Evolutionary conservation across 257 asterid species (phyloP), one percentile per base, ranked within the genome.

Genomic region (Lavandula angustifolia): DNA sequence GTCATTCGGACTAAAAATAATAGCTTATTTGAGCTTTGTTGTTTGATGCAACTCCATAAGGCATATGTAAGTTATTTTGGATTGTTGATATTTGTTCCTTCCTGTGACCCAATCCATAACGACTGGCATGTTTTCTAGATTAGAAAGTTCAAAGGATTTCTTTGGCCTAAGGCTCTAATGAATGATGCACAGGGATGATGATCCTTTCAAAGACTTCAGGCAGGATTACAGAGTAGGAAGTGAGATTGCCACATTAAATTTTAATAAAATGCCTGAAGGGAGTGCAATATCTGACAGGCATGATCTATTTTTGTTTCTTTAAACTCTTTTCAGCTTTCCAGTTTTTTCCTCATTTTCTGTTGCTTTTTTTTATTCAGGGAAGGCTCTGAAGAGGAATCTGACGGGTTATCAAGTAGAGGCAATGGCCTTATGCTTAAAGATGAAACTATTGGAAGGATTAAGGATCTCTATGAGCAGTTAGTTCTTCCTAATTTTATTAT

Each of bases 391-490:
- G 74, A 73, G 76, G 78, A 73, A 67, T 69, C 80, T 62, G 68
- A 38, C 60, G 69, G 77, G 67, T 69, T 64, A 54, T 54, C 69
- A 12, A 71, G 78, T 64, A 72, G 68, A 71, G 80, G 83, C 73
- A 78, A 80, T 43, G 54, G 63, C 33, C 68, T 71, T 40, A 60
- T 66, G 71, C 83, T 75, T 27, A 60, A 58, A 64, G 74, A 78
- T 60, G 95, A 88, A 71, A 47, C 78, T 74, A 73, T 74, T 46
- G 75, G 51, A 74, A 79, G 80, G 76, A 73, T 83, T 42, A 79
- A 67, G 78, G 86, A 79, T 80, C 91, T 91, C 61, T 79, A 75
- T 78, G 84, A 84, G 75, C 84, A 77, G 98, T 88, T 80, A 77
- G 91, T 83, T 62, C 57, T 61, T 35, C 52, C 32, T 5, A 34